Conservation (phyloP, 768 basidiomycete genomes). For the Hygrophorus russula region DNA sequence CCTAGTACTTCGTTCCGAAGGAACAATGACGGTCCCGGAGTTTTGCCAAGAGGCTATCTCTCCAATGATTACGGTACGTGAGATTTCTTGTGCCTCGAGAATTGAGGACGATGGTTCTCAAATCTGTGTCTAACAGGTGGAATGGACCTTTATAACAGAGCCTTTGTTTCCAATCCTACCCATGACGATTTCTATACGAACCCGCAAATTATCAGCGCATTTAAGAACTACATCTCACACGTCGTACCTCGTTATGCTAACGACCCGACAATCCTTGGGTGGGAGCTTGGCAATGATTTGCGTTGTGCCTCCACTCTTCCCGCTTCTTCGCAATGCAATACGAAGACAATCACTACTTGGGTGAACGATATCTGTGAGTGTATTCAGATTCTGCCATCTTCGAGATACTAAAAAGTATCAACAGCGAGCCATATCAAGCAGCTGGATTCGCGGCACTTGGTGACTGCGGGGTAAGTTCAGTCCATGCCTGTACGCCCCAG, state of each 20-base stretch:
- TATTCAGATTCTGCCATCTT: not conserved
- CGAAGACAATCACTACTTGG: slow-evolving; percentile 19
- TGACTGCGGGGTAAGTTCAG: slow-evolving; percentile 21
- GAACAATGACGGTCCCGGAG: too few relatives aligned
- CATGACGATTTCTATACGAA: slow-evolving; percentile 30
- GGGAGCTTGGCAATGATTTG: slow-evolving; percentile 19
- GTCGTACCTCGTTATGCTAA: slow-evolving; percentile 19
- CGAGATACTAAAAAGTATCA: not conserved
- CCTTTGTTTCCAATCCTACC: slow-evolving; percentile 15
- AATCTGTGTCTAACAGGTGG: slow-evolving; percentile 17
- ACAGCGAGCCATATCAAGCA: slow-evolving; percentile 15
- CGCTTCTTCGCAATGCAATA: slow-evolving; percentile 13
- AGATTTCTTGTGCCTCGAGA: not conserved
- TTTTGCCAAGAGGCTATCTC: slow-evolving; percentile 17
- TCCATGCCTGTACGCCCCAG: not conserved
- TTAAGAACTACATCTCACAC: slow-evolving; percentile 20
- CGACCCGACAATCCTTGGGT: slow-evolving; percentile 16
- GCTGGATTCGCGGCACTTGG: slow-evolving; percentile 25
- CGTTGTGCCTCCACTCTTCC: slow-evolving; percentile 14
- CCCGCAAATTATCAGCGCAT: slow-evolving; percentile 17
- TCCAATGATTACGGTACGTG: slow-evolving; percentile 18
- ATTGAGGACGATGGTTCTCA: not conserved
- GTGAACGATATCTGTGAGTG: slow-evolving; percentile 17
- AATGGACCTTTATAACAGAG: slow-evolving; percentile 25
- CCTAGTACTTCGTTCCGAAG: not conserved